Percentiles rank a stretch among this genome's conserved stretches.
phyloP scores from a whole-genome alignment of 345 rosid genomes.

The Syzygium oleosum region DNA sequence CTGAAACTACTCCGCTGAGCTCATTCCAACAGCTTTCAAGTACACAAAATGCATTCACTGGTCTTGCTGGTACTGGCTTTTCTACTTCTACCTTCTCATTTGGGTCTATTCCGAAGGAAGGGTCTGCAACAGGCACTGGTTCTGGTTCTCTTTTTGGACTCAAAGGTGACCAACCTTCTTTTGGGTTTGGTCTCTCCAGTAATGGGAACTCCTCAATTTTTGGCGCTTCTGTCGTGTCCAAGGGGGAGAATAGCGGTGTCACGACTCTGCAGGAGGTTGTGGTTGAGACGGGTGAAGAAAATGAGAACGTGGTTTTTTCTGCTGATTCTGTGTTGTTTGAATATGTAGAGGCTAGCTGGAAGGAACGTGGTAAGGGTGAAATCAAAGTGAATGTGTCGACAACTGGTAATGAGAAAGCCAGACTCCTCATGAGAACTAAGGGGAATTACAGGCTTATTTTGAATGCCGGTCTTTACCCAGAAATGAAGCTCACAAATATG shows the following conservation, averaged over 20 bases:
- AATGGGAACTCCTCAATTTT: constrained; percentile 63
- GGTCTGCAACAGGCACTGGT: constrained; percentile 19
- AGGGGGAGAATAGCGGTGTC: constrained; percentile 51
- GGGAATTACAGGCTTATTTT: constrained; percentile 87
- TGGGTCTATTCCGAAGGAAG: constrained; percentile 45
- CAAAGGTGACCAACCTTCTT: constrained; percentile 32
- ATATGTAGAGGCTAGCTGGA: constrained; percentile 67
- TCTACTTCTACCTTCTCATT: constrained; percentile 63
- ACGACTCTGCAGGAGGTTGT: constrained; percentile 73
- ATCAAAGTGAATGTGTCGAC: constrained; percentile 73
- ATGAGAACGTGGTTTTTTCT: constrained; percentile 64
- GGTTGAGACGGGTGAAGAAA: constrained; percentile 93
- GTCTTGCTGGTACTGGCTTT: constrained; percentile 87
- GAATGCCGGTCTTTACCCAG: constrained; percentile 83
- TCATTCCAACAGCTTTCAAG: constrained; percentile 96
- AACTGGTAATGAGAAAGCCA: constrained; percentile 43
- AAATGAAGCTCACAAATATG: constrained; percentile 90
- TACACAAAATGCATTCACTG: constrained; percentile 87
- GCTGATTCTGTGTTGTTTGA: constrained; percentile 81
- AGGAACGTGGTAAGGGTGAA: constrained; percentile 98
- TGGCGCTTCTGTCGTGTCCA: constrained; percentile 34
- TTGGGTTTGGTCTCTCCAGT: constrained; percentile 44
- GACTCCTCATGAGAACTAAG: constrained; percentile 82
- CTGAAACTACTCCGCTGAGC: constrained; percentile 45
- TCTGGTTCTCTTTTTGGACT: constrained; percentile 28